Conservation (phyloP, 2,329 filamentous ascomycete genomes). For the Paracorniculantispora psalliotae region DNA sequence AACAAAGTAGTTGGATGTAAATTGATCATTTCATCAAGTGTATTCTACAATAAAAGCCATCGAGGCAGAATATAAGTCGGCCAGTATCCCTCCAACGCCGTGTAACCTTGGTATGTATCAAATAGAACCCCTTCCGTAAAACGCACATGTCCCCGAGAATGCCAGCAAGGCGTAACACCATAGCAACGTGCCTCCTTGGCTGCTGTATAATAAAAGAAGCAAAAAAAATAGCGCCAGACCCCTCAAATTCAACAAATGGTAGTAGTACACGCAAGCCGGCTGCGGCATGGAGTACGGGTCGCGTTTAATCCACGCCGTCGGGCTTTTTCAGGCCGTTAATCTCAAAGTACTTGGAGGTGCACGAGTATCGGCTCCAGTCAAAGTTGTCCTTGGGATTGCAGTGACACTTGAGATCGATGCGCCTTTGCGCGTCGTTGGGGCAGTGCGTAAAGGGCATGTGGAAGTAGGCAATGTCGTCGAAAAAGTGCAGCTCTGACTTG, state of each 20-base stretch:
- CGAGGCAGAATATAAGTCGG: not conserved
- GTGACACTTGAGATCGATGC: constrained; percentile 82
- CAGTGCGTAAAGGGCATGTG: constrained; percentile 98
- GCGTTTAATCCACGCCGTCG: constrained; percentile 66
- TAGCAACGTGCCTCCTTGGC: not conserved
- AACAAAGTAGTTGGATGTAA: not conserved
- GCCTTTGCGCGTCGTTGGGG: constrained; percentile 80
- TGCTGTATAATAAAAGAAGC: not conserved
- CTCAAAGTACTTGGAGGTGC: constrained; percentile 82
- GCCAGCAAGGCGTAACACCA: not conserved
- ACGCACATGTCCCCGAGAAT: not conserved
- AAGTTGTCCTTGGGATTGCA: constrained; percentile 97
- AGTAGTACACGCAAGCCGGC: not conserved
- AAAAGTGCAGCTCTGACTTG: constrained; percentile 96
- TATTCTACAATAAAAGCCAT: not conserved
- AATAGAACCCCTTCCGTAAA: not conserved
- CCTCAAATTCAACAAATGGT: not conserved
- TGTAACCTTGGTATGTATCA: not conserved
- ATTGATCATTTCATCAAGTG: not conserved
- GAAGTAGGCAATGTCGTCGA: constrained; percentile 98
- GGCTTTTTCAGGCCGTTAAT: constrained; percentile 78
- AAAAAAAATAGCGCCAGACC: constrained; percentile 1
- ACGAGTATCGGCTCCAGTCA: constrained; percentile 98
- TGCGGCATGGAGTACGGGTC: constrained; percentile 42
- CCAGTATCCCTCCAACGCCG: constrained; percentile 3